Evolutionary conservation across 805 yeast species (phyloP).

Genomic region (Martiniozyma abietophila): DNA sequence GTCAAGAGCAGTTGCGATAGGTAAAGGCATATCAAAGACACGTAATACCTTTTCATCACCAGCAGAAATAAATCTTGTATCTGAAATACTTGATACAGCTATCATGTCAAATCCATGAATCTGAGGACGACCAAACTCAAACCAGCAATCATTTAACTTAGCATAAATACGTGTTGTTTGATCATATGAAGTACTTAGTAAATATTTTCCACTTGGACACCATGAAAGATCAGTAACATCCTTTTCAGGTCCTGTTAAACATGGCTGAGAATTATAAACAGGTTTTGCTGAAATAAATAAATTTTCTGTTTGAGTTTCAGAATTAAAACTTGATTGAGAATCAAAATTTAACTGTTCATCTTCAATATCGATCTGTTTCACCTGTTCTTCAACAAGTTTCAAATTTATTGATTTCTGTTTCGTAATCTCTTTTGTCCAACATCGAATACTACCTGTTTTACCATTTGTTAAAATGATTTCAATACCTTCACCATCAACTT

Average conservation of each 20-base stretch:
- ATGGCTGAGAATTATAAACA: slow-evolving; percentile 32
- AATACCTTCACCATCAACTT: slow-evolving; percentile 19
- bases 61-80: slow-evolving; percentile 71
- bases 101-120: slow-evolving; percentile 98
- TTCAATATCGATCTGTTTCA: no score
- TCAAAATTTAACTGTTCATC: no score
- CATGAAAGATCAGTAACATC: slow-evolving; percentile 75
- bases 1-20: slow-evolving; percentile 53
- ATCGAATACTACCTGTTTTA: slow-evolving; percentile 86
- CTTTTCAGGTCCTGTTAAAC: slow-evolving; percentile 67
- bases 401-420: no score
- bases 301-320: no score
- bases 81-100: slow-evolving; percentile 53
- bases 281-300: no score
- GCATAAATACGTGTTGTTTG: slow-evolving; percentile 87
- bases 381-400: slow-evolving; percentile 23
- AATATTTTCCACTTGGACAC: slow-evolving; percentile 55
- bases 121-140: slow-evolving; percentile 93
- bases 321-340: no score
- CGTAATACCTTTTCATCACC: slow-evolving; percentile 93
- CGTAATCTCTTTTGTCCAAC: slow-evolving; percentile 46
- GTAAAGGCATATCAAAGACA: slow-evolving; percentile 79
- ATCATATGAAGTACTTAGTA: slow-evolving; percentile 75
- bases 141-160: slow-evolving; percentile 57
- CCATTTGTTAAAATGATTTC: slow-evolving; percentile 71